These are phyloP conservation scores for Testicularia cyperi DNA, from an alignment of 1,284 basidiomycete genomes.

Conservation along the genomic window DNA sequence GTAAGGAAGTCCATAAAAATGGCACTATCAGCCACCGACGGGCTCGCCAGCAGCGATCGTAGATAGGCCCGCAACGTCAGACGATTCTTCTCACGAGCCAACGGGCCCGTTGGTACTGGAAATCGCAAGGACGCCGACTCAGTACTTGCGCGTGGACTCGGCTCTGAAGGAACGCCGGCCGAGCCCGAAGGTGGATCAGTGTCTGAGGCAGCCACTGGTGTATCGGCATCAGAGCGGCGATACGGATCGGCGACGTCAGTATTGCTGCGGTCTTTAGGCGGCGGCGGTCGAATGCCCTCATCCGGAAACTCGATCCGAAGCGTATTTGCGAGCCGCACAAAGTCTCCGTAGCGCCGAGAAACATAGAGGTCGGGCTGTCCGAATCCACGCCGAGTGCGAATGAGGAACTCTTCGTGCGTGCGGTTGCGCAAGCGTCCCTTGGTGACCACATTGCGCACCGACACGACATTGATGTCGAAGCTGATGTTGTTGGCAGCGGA, in stretches of 20 bases:
- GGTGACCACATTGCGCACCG: slow-evolving; percentile 44
- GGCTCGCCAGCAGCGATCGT: slow-evolving; percentile 72
- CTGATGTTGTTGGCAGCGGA: neutral
- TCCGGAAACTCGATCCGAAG: slow-evolving; percentile 49
- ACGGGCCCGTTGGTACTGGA: slow-evolving; percentile 50
- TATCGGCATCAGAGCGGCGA: slow-evolving; percentile 4
- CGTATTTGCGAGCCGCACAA: slow-evolving; percentile 64
- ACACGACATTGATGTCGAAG: slow-evolving; percentile 56
- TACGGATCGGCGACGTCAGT: slow-evolving; percentile 36
- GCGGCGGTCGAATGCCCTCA: slow-evolving; percentile 43
- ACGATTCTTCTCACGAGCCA: slow-evolving; percentile 79
- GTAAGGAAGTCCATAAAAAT: slow-evolving; percentile 84
- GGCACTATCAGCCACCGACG: slow-evolving; percentile 76
- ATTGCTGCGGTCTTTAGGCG: slow-evolving; percentile 47
- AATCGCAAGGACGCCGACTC: slow-evolving; percentile 4
- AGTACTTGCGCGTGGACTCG: too few relatives aligned
- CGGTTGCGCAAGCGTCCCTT: slow-evolving; percentile 49
- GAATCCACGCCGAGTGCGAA: slow-evolving; percentile 72
- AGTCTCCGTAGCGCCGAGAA: slow-evolving; percentile 90
- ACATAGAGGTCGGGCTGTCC: slow-evolving; percentile 78
- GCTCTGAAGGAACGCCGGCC: too few relatives aligned
- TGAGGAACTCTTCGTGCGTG: slow-evolving; percentile 74
- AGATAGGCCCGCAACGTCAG: slow-evolving; percentile 91
- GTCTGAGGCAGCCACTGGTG: neutral
- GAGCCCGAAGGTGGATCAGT: too few relatives aligned